These are phyloP conservation scores for Peronospora destructor DNA, from an alignment of 352 stramenopile species.

Conservation along the genomic window DNA sequence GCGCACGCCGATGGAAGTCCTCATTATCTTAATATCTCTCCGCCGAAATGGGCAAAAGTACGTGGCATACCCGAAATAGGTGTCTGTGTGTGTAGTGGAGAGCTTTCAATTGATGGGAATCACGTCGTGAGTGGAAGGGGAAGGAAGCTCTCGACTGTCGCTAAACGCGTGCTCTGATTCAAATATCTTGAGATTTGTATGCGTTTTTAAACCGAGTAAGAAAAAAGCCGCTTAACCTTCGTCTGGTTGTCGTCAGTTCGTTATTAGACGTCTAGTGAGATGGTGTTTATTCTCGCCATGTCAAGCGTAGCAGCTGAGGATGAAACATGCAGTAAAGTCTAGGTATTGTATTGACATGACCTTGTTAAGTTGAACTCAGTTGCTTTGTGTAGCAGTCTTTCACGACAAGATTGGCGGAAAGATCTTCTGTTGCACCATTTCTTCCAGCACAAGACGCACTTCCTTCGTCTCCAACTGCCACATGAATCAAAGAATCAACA, in stretches of 20 bases:
- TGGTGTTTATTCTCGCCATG: neutral
- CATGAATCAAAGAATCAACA: slow-evolving; percentile 13
- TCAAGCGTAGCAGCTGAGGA: slow-evolving; percentile 15
- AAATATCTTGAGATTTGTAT: slow-evolving; percentile 5
- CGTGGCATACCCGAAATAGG: too few relatives aligned
- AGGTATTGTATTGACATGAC: slow-evolving; percentile 6
- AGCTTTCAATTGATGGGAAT: slow-evolving; percentile 18
- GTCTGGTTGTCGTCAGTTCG: neutral
- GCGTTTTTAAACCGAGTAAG: neutral
- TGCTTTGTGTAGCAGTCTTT: neutral
- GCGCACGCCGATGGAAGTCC: slow-evolving; percentile 52
- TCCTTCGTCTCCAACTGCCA: slow-evolving; percentile 51
- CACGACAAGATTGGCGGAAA: slow-evolving; percentile 66
- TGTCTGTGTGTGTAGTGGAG: too few relatives aligned
- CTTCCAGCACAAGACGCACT: slow-evolving; percentile 53
- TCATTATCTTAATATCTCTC: too few relatives aligned
- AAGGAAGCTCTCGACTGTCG: slow-evolving; percentile 15
- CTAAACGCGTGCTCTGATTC: neutral
- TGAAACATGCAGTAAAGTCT: slow-evolving; percentile 8
- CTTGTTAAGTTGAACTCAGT: neutral
- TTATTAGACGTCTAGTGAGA: neutral
- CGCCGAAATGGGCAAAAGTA: too few relatives aligned
- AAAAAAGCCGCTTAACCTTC: neutral
- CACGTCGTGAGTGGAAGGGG: slow-evolving; percentile 1
- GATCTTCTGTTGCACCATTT: slow-evolving; percentile 74